A percentile compares a stretch with the other conserved stretches of the same genome.
Conservation (phyloP, 2,329 filamentous ascomycete species). For the Nannizzia gypsea region DNA sequence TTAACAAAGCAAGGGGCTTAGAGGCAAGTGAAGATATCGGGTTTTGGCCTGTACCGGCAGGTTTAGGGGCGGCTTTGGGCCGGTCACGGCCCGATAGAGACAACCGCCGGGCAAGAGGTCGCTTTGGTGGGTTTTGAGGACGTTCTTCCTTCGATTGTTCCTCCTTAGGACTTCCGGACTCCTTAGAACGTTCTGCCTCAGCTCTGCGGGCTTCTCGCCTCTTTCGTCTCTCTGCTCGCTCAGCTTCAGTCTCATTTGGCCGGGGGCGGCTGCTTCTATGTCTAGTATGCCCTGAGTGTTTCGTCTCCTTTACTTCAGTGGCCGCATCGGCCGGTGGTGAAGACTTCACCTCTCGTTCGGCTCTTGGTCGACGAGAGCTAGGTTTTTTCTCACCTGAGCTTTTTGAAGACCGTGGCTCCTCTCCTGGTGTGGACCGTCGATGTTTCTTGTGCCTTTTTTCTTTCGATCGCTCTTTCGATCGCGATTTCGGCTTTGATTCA, state of each 20-base stretch:
- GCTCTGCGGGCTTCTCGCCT: constrained; percentile 15
- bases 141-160: constrained; percentile 3
- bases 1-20: constrained; percentile 19
- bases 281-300: background rate
- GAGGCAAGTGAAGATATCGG: constrained; percentile 13
- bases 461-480: constrained; percentile 7
- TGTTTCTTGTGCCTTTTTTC: constrained; percentile 20
- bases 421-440: constrained; percentile 19
- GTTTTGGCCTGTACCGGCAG: constrained; percentile 21
- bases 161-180: constrained; percentile 13
- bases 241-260: constrained; percentile 15
- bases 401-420: constrained; percentile 26
- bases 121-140: background rate
- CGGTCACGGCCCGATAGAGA: constrained; percentile 6
- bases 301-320: background rate
- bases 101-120: background rate
- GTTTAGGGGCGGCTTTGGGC: constrained; percentile 14
- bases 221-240: constrained; percentile 18
- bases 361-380: constrained; percentile 24
- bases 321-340: constrained; percentile 20
- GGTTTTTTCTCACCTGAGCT: constrained; percentile 26
- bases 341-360: constrained; percentile 14
- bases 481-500: constrained; percentile 2
- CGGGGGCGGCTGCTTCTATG: background rate
- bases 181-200: constrained; percentile 16